Evolutionary conservation across 2,329 filamentous ascomycete genomes (phyloP), one percentile per base, ranked within the genome.

Genomic region (Atkinsonella hypoxylon): DNA sequence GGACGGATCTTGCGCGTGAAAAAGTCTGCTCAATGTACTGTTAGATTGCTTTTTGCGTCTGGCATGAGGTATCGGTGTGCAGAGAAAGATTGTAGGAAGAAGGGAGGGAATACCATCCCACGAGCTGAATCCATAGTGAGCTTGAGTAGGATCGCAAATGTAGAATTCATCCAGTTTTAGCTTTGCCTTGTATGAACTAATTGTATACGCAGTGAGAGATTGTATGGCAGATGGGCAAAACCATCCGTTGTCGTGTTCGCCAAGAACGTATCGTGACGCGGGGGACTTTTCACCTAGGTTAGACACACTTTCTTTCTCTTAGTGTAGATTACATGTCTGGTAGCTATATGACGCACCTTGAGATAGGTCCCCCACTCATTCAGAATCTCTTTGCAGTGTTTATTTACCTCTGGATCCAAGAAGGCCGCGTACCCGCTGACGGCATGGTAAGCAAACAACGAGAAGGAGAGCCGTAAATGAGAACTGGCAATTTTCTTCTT

Each of bases 81-180:
- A 4, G 11, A 2, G 11, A 41, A 22, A 41, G 12, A 3, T 20
- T 18, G 6, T 18, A 2, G 39, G 8, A 18, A 8, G 7, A 40
- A 40, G n/a, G 12, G 13, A 9, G 38, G n/a, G 17, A 15, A 12
- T 13, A 73, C 73, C 69, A 53, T 87, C 83, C 83, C 83, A 87
- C 0, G 79, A 83, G 50, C 70, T 77, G 67, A 70, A 87, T n/a
- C 83, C 82, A 53, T 77, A 72, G 58, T 81, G 61, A 55, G 74
- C 65, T 5, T 70, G 68, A 0, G 60, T 64, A 0, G 79, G 72
- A 43, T 85, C 76, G 60, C 82, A 85, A n/a, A 74, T 55, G 61
- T 77, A 85, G 58, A 83, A 70, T n/a, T 83, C 72, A 51, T 82
- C 73, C 53, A 83, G 83, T 43, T 64, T 70, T 58, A 71, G 61